These are phyloP conservation scores for Pseudogymnoascus sp. DNA, from an alignment of 2,329 filamentous ascomycete genomes.

Conservation along the genomic window DNA sequence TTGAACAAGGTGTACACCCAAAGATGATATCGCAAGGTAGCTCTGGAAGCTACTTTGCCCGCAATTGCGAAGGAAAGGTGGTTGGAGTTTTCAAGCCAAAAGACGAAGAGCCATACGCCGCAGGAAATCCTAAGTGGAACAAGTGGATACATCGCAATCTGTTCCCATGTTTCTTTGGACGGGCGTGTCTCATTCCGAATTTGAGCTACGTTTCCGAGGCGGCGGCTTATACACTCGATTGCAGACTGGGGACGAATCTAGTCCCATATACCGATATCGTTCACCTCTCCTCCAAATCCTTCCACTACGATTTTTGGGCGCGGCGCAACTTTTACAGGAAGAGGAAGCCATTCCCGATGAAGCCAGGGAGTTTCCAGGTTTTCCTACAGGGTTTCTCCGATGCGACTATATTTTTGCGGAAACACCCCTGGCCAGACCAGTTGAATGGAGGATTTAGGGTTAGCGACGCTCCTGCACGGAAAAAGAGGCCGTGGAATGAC, in stretches of 20 bases:
- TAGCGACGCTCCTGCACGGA: slow-evolving; percentile 57
- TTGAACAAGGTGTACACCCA: slow-evolving; percentile 83
- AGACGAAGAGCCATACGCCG: slow-evolving; percentile 96
- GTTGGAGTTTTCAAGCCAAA: slow-evolving; percentile 99
- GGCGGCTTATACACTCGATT: slow-evolving; percentile 89
- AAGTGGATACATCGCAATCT: slow-evolving; percentile 99
- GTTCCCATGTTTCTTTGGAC: slow-evolving; percentile 93
- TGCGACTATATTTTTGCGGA: slow-evolving; percentile 87
- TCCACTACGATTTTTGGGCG: slow-evolving; percentile 98
- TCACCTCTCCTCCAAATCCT: slow-evolving; percentile 88
- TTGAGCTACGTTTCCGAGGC: slow-evolving; percentile 97
- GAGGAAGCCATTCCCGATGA: slow-evolving; percentile 77
- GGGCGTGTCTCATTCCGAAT: slow-evolving; percentile 92
- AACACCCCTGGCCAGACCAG: slow-evolving; percentile 96
- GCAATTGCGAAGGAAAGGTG: slow-evolving; percentile 84
- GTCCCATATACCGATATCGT: slow-evolving; percentile 97
- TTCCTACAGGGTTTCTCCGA: slow-evolving; percentile 97
- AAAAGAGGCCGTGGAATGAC: slow-evolving; percentile 69
- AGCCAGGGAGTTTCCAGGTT: slow-evolving; percentile 93
- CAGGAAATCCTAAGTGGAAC: slow-evolving; percentile 96
- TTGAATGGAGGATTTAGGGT: slow-evolving; percentile 55
- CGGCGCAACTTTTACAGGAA: slow-evolving; percentile 80
- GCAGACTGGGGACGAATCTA: slow-evolving; percentile 78
- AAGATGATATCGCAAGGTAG: slow-evolving; percentile 96
- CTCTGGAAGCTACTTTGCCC: slow-evolving; percentile 95